A percentile compares a stretch with the other conserved stretches of the same genome.
phyloP scores from a whole-genome alignment of 805 yeast genomes.

The Pichia phayaonensis region DNA sequence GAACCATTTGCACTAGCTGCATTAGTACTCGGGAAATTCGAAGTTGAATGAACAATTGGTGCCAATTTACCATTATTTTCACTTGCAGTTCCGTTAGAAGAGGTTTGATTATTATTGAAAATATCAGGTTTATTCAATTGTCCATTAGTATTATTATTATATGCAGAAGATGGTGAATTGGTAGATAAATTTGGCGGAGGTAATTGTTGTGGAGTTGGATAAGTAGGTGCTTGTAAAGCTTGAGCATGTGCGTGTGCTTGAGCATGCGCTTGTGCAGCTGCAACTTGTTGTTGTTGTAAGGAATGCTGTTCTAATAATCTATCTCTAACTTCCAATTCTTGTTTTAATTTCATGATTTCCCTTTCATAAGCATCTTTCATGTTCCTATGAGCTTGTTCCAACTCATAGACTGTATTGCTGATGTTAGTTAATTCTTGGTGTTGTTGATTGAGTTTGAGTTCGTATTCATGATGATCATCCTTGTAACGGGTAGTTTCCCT shows the following conservation, averaged over 20 bases:
- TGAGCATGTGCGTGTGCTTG: slow-evolving; percentile 27
- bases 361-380: slow-evolving; percentile 95
- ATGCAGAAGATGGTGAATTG: slow-evolving; percentile 18
- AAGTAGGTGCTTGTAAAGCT: slow-evolving; percentile 7
- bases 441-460: slow-evolving; percentile 83
- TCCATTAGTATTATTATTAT: neutral
- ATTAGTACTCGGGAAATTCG: neutral
- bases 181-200: slow-evolving; percentile 29
- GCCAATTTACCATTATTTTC: slow-evolving; percentile 7
- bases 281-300: slow-evolving; percentile 33
- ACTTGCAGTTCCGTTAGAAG: neutral
- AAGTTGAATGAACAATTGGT: slow-evolving; percentile 5
- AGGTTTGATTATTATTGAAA: neutral
- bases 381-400: slow-evolving; percentile 89
- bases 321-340: slow-evolving; percentile 77
- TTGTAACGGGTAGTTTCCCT: slow-evolving; percentile 81
- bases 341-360: slow-evolving; percentile 78
- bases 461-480: slow-evolving; percentile 89
- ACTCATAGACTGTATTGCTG: slow-evolving; percentile 86
- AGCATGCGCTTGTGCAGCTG: slow-evolving; percentile 36
- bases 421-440: slow-evolving; percentile 90
- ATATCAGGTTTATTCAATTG: slow-evolving; percentile 6
- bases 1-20: slow-evolving; percentile 10
- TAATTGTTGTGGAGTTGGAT: slow-evolving; percentile 26
- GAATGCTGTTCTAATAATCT: slow-evolving; percentile 42